These are phyloP conservation scores for Lathyrus aphaca DNA, from an alignment of 306 rosid species.

Conservation along the genomic window DNA sequence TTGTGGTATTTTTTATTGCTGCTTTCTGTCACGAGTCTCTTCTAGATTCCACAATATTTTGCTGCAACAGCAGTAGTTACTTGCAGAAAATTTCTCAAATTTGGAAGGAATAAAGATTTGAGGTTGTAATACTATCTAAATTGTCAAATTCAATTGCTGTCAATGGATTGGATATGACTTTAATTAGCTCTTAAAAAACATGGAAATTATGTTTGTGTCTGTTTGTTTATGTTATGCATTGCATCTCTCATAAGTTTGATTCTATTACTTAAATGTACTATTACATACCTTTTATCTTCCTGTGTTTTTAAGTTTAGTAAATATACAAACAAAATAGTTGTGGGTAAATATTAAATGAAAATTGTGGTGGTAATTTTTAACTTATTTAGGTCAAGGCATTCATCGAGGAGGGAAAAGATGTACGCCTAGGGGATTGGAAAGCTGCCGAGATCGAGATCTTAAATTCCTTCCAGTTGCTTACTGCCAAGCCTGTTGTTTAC, in stretches of 20 bases:
- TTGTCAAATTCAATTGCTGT: slow-evolving; percentile 1
- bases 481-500: slow-evolving; percentile 96
- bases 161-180: slow-evolving; percentile 7
- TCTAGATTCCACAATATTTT: slow-evolving; percentile 9
- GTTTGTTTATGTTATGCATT: slow-evolving; percentile 21
- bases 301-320: slow-evolving; percentile 11
- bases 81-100: neutral
- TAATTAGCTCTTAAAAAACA: slow-evolving; percentile 14
- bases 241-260: neutral
- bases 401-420: slow-evolving; percentile 84
- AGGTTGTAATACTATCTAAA: slow-evolving; percentile 1
- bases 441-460: slow-evolving; percentile 88
- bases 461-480: slow-evolving; percentile 91
- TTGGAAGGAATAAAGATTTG: neutral
- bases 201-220: neutral
- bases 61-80: neutral
- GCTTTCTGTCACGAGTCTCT: slow-evolving; percentile 16
- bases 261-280: slow-evolving; percentile 4
- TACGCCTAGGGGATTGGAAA: slow-evolving; percentile 97
- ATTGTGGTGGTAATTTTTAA: slow-evolving; percentile 31
- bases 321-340: neutral
- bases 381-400: slow-evolving; percentile 73
- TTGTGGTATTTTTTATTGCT: slow-evolving; percentile 10
- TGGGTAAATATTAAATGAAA: slow-evolving; percentile 15
- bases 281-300: slow-evolving; percentile 8